Conservation (phyloP, 352 stramenopile species). For the Elongisporangium undulatum region DNA sequence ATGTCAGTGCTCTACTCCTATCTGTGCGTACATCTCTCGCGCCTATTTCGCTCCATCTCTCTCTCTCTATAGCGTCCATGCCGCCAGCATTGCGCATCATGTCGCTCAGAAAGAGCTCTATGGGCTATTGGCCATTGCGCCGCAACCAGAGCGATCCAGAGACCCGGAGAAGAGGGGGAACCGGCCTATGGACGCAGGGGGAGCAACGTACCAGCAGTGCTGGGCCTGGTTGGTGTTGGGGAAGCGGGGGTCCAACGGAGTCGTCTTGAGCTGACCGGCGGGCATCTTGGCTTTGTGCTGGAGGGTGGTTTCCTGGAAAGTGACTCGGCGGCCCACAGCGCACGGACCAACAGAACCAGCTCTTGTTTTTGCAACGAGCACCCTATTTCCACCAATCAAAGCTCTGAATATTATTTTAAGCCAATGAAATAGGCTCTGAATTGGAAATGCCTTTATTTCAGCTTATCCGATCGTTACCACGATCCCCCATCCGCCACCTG, state of each 20-base stretch:
- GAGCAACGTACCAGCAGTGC: conserved; percentile 63
- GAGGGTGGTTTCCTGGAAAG: conserved; percentile 2
- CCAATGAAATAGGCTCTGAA: conserved; percentile 9
- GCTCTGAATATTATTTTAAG: conserved; percentile 1
- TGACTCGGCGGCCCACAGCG: conserved; percentile 4
- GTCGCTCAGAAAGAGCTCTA: background rate
- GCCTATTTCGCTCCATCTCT: background rate
- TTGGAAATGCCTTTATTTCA: background rate
- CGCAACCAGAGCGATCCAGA: background rate
- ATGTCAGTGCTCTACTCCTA: background rate
- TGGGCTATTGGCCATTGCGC: background rate
- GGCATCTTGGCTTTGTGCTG: conserved; percentile 23
- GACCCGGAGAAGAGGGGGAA: background rate
- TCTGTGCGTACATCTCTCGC: conserved; percentile 1
- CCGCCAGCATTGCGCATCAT: background rate
- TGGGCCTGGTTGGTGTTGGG: conserved; percentile 87
- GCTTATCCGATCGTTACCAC: background rate
- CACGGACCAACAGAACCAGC: conserved; percentile 19
- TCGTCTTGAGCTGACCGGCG: conserved; percentile 71
- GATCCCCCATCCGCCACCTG: background rate
- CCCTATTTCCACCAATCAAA: conserved; percentile 22
- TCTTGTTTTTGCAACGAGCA: conserved; percentile 36
- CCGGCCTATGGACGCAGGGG: background rate
- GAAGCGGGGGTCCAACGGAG: conserved; percentile 82
- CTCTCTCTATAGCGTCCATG: background rate